A percentile compares a stretch with the other conserved stretches of the same genome.
phyloP scores from a whole-genome alignment of 164 flowering plant species.

The Piper longum region DNA sequence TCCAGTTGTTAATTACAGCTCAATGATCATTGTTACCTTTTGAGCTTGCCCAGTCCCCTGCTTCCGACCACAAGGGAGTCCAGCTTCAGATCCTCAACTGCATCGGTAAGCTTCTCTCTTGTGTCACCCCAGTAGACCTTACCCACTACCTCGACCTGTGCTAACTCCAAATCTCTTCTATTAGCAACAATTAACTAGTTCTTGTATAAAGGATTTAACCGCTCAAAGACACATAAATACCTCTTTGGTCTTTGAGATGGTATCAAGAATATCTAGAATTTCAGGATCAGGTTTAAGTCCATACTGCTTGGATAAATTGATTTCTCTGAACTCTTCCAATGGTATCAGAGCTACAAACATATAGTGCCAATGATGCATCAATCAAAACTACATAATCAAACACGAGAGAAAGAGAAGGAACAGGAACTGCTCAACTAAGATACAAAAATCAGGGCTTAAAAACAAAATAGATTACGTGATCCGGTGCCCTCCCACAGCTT shows the following conservation, averaged over 20 bases:
- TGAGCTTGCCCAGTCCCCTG: slow-evolving; percentile 48
- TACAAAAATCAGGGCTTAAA: not conserved
- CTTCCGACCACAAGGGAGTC: slow-evolving; percentile 55
- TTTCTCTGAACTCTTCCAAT: slow-evolving; percentile 40
- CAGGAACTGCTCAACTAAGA: not conserved
- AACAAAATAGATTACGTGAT: slow-evolving; percentile 25
- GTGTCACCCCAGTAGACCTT: slow-evolving; percentile 83
- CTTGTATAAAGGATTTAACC: too few species aligned
- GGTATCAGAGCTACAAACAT: slow-evolving; percentile 45
- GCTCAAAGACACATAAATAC: slow-evolving; percentile 11
- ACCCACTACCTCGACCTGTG: slow-evolving; percentile 38
- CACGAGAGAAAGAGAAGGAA: not conserved
- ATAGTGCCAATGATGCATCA: too few species aligned
- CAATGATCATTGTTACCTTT: slow-evolving; percentile 21
- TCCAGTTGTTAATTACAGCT: too few species aligned
- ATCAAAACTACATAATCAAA: not conserved
- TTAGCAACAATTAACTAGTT: not conserved
- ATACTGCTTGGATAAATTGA: slow-evolving; percentile 30
- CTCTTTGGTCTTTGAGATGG: slow-evolving; percentile 30
- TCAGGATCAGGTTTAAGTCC: slow-evolving; percentile 43
- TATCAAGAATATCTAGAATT: slow-evolving; percentile 43
- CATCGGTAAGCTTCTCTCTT: slow-evolving; percentile 54
- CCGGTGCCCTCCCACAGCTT: slow-evolving; percentile 48
- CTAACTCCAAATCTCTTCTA: not conserved
- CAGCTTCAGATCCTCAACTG: slow-evolving; percentile 56